Percentiles rank a stretch among this genome's conserved stretches.
Conservation (phyloP, 768 basidiomycete genomes). For the Hemileccinum rubropunctum region DNA sequence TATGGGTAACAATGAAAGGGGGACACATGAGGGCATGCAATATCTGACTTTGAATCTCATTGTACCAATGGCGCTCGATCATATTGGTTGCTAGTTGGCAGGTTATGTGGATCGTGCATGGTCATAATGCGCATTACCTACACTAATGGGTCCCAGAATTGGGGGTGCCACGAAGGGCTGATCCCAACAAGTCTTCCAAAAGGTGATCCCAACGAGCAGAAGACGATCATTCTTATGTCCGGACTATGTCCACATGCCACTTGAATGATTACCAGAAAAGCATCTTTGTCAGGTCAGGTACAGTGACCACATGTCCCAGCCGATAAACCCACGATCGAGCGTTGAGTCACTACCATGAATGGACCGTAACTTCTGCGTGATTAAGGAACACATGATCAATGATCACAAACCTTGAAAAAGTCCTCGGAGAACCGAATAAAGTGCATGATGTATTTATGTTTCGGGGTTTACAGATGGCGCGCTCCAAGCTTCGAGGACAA, state of each 20-base stretch:
- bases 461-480: not conserved
- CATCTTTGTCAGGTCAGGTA: not conserved
- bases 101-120: too few species aligned
- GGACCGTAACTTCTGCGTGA: not conserved
- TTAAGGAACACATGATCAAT: not conserved
- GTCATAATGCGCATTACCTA: too few species aligned
- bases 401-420: not conserved
- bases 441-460: too few species aligned
- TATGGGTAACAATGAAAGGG: conserved; percentile 7
- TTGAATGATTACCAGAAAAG: not conserved
- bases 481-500: not conserved
- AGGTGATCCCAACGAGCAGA: too few species aligned
- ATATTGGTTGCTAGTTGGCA: not conserved
- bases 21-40: not conserved
- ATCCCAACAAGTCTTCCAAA: too few species aligned
- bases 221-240: too few species aligned
- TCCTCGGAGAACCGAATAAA: too few species aligned
- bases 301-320: not conserved
- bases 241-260: too few species aligned
- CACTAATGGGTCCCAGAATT: too few species aligned
- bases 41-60: conserved; percentile 9
- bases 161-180: too few species aligned
- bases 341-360: not conserved
- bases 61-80: not conserved
- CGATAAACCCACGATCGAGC: not conserved